A percentile compares a stretch with the other conserved stretches of the same genome.
phyloP scores from a whole-genome alignment of 2,329 filamentous ascomycete species.

The Fusarium penzigii region DNA sequence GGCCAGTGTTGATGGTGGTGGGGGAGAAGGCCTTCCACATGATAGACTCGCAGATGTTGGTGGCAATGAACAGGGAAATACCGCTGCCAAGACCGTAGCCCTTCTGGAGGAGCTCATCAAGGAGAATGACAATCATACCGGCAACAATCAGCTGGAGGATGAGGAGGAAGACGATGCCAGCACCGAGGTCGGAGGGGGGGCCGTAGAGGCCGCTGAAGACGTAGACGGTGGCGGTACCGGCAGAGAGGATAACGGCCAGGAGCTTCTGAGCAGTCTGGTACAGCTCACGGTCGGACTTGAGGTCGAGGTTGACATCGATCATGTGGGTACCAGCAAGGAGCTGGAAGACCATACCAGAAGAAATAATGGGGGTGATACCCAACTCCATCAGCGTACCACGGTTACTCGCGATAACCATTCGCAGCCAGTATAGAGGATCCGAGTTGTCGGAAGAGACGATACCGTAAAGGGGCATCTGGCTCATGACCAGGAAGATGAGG shows the following conservation, averaged over 20 bases:
- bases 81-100: constrained; percentile 97
- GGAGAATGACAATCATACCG: constrained; percentile 97
- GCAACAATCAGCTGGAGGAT: constrained; percentile 98
- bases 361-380: constrained; percentile 98
- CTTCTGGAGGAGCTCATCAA: constrained; percentile 99
- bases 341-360: constrained; percentile 99
- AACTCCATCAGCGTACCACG: constrained; percentile 94
- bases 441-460: constrained; percentile 99
- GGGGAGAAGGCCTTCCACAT: constrained; percentile 99
- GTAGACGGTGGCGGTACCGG: constrained; percentile 96
- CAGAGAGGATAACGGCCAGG: constrained; percentile 95
- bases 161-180: constrained; percentile 96
- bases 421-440: constrained; percentile 98
- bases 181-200: constrained; percentile 92
- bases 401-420: constrained; percentile 99
- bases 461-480: constrained; percentile 98
- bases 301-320: constrained; percentile 99
- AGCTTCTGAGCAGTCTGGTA: constrained; percentile 99
- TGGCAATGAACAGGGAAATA: constrained; percentile 99
- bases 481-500: constrained; percentile 99
- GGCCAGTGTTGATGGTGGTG: constrained; percentile 98
- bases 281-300: constrained; percentile 98
- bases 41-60: constrained; percentile 99
- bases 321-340: constrained; percentile 98
- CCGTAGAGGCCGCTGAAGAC: constrained; percentile 98